Evolutionary conservation across 345 rosid species (phyloP).

Genomic region (Clarkia xantiana): DNA sequence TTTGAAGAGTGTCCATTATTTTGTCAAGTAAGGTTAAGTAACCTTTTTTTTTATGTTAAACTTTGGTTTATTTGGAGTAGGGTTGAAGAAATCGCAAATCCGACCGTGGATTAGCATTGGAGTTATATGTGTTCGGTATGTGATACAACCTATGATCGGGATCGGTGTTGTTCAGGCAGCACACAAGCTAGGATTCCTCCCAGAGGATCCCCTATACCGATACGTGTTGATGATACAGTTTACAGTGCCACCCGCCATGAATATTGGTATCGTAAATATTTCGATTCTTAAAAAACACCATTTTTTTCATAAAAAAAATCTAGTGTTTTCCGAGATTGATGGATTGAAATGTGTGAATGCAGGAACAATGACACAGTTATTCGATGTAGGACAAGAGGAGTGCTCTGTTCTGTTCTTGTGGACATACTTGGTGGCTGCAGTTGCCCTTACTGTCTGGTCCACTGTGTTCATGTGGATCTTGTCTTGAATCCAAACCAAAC

Average conservation of each 20-base stretch:
- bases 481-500: conserved; percentile 18
- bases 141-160: conserved; percentile 49
- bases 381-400: conserved; percentile 83
- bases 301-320: not conserved
- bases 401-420: conserved; percentile 81
- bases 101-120: conserved; percentile 36
- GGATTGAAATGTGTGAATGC: conserved; percentile 7
- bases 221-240: conserved; percentile 79
- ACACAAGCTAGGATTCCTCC: conserved; percentile 53
- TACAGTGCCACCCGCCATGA: conserved; percentile 87
- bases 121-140: conserved; percentile 49
- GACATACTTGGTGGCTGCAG: conserved; percentile 70
- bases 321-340: too few species aligned
- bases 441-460: conserved; percentile 74
- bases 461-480: conserved; percentile 70
- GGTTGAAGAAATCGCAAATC: conserved; percentile 51
- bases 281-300: not conserved
- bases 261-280: conserved; percentile 35
- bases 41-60: too few species aligned
- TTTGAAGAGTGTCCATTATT: not conserved
- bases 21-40: not conserved
- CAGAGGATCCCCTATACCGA: conserved; percentile 57
- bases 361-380: conserved; percentile 88
- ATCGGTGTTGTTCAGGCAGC: conserved; percentile 62
- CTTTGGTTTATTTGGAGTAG: conserved; percentile 13